Percentiles rank a stretch among this genome's conserved stretches.
These are phyloP conservation scores for Globisporangium canariense DNA, from an alignment of 352 stramenopile genomes.

Conservation along the genomic window DNA sequence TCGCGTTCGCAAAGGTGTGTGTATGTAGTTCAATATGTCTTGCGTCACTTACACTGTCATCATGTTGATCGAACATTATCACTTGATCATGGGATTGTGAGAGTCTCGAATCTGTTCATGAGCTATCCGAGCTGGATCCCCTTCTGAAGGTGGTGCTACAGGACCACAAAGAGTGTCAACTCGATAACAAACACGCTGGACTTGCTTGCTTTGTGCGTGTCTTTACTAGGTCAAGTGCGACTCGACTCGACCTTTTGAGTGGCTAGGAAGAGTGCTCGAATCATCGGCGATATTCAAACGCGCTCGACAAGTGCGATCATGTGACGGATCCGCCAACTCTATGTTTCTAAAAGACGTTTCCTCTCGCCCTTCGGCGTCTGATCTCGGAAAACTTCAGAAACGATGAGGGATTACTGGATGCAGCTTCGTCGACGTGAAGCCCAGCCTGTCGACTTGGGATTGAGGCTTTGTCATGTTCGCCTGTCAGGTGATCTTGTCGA, in stretches of 20 bases:
- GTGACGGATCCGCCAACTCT: too few species aligned
- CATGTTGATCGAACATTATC: background rate
- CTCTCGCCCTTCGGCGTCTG: too few species aligned
- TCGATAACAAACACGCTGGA: background rate
- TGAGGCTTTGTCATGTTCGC: too few species aligned
- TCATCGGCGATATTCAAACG: background rate
- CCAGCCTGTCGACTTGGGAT: too few species aligned
- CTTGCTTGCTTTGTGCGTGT: background rate
- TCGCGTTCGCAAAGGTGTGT: background rate
- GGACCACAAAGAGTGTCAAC: background rate
- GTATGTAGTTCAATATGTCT: background rate
- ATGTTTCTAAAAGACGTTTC: too few species aligned
- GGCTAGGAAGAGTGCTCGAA: background rate
- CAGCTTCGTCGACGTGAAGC: background rate
- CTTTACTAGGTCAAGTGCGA: background rate
- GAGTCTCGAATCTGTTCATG: too few species aligned
- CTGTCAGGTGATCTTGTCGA: too few species aligned
- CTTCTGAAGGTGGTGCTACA: too few species aligned
- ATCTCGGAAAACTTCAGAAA: background rate
- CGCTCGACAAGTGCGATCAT: background rate
- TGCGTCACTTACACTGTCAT: background rate
- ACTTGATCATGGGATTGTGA: too few species aligned
- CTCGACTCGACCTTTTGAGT: background rate
- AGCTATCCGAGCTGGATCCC: too few species aligned
- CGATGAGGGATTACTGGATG: too few species aligned